Evolutionary conservation across 1,284 basidiomycete species (phyloP).

Genomic region (Ceratobasidium sp.): DNA sequence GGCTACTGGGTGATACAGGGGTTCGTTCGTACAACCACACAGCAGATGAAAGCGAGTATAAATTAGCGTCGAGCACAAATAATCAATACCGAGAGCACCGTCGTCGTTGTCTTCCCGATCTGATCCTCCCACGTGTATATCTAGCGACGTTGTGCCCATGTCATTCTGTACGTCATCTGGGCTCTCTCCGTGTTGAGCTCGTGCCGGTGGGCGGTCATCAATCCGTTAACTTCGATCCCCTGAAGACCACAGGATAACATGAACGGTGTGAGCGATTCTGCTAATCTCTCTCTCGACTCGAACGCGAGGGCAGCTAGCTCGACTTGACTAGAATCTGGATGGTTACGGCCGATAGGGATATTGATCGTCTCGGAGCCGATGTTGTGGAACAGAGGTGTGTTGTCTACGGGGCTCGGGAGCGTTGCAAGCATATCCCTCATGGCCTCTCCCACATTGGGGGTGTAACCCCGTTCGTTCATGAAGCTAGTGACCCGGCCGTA

Average conservation of each 20-base stretch:
- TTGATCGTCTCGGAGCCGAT: background rate
- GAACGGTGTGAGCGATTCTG: conserved; percentile 26
- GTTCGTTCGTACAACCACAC: conserved; percentile 5
- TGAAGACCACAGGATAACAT: background rate
- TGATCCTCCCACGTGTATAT: too few species aligned
- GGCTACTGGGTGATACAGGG: conserved; percentile 37
- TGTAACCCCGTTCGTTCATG: conserved; percentile 40
- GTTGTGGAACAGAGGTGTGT: conserved; percentile 10
- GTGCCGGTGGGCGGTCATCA: conserved; percentile 2
- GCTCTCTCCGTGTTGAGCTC: conserved; percentile 13
- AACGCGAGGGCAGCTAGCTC: conserved; percentile 35
- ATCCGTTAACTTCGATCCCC: conserved; percentile 15
- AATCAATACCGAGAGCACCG: background rate
- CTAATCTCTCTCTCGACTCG: conserved; percentile 3
- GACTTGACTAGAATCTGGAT: background rate
- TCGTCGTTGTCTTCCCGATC: background rate
- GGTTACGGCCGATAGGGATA: conserved; percentile 21
- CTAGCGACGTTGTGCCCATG: conserved; percentile 41
- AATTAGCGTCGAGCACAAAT: conserved; percentile 41
- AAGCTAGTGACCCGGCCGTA: conserved; percentile 13
- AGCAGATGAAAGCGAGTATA: conserved; percentile 46
- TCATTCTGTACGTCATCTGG: conserved; percentile 28
- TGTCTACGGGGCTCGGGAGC: background rate
- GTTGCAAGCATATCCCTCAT: background rate
- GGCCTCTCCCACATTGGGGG: conserved; percentile 17